Evolutionary conservation across 768 basidiomycete species (phyloP).

Genomic region (Cyclocybe cylindracea): DNA sequence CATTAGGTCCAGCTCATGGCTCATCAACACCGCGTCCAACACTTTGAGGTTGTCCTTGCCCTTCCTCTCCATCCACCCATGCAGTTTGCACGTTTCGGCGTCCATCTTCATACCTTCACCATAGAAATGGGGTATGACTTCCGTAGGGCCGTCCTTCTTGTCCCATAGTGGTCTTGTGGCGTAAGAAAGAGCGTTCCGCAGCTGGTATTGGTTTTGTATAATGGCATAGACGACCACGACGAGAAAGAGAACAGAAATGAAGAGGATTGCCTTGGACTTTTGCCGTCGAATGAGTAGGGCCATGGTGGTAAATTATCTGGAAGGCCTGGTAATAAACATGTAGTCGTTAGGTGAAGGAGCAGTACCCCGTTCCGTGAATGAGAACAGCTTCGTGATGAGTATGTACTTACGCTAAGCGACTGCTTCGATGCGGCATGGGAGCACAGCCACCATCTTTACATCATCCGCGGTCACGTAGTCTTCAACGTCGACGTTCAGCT

Average conservation of each 20-base stretch:
- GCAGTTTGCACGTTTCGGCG: conserved; percentile 46
- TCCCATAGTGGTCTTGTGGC: conserved; percentile 66
- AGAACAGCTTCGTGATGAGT: too few species aligned
- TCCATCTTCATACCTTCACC: conserved; percentile 51
- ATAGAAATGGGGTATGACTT: conserved; percentile 56
- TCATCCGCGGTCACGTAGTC: too few species aligned
- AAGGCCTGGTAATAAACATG: too few species aligned
- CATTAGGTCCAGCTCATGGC: conserved; percentile 62
- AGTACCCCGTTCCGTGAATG: too few species aligned
- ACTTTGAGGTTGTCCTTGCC: conserved; percentile 39
- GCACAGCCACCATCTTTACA: too few species aligned
- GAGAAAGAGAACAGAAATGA: conserved; percentile 32
- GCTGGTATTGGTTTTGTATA: conserved; percentile 46
- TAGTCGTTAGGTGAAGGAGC: too few species aligned
- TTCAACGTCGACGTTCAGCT: too few species aligned
- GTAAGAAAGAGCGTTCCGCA: conserved; percentile 53
- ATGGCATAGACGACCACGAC: conserved; percentile 34
- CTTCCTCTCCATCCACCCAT: conserved; percentile 51
- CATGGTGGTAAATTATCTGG: conserved; percentile 11
- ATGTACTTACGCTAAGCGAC: too few species aligned
- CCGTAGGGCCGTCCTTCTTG: conserved; percentile 44
- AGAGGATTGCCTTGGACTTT: conserved; percentile 29
- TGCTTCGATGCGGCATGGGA: too few species aligned
- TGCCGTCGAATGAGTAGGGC: conserved; percentile 27
- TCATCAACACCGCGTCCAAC: conserved; percentile 61